These are phyloP conservation scores for Saxophila tyrrhenica DNA, from an alignment of 495 filamentous ascomycete genomes.

Conservation along the genomic window DNA sequence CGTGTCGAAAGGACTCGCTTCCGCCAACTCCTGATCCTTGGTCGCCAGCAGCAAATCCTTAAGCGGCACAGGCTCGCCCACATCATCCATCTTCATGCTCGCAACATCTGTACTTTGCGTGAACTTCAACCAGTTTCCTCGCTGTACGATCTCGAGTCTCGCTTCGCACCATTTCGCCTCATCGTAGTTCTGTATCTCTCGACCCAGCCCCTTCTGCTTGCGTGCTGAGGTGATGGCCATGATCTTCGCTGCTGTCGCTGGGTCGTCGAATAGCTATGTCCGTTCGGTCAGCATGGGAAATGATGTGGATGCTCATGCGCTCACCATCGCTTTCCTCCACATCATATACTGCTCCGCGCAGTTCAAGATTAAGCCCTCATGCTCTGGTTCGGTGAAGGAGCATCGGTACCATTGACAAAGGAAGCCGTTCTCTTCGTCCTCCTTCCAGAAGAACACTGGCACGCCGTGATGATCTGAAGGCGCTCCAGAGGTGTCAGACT, in stretches of 20 bases:
- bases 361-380: background rate
- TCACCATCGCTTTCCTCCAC: background rate
- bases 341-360: conserved; percentile 2
- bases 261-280: background rate
- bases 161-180: background rate
- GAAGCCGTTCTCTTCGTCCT: background rate
- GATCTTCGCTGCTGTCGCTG: background rate
- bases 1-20: background rate
- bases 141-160: background rate
- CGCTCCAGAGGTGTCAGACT: background rate
- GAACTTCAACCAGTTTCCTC: conserved; percentile 1
- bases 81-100: background rate
- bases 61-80: background rate
- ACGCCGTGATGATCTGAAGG: background rate
- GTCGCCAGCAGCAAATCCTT: background rate
- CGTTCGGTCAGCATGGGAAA: background rate
- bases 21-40: background rate
- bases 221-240: background rate
- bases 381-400: background rate
- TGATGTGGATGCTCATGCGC: background rate
- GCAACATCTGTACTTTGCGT: background rate
- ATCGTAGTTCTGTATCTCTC: background rate
- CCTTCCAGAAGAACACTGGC: background rate
- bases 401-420: conserved; percentile 1
- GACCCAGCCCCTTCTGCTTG: background rate